Base-by-base conservation (phyloP, 306 rosid species). In the Malus domestica region DNA sequence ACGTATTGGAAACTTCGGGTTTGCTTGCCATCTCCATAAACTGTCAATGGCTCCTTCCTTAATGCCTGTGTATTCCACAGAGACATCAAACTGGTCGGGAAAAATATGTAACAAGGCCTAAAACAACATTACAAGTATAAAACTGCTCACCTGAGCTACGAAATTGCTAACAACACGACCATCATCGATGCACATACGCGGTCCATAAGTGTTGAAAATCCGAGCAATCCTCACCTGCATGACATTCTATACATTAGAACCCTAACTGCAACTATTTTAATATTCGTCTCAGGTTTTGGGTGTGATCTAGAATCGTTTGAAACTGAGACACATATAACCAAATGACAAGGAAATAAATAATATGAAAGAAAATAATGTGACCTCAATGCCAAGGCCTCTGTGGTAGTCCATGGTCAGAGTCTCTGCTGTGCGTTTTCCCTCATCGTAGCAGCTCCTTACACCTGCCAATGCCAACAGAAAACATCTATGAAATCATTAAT, bases 1-100 rank as follows among this genome's bases (percentile, higher is more conserved):
- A 94, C 98, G 82, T 58, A 94, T 82, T 94, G 98, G 82, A 94
- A 94, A 84, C 98, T 94, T 78, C 98, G 81, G 63, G 98, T 94
- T 76, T 91, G 98, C 80, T 94, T 94, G 27, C 97, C 97, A 71
- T 94, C 97, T 1, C 97, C 97, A 81, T 94, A 94, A 77, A 91
- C 98, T n/a, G 98, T 94, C 86, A 94, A 73, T 19, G 98, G 98
- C 45, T 89, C 96, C 84, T 90, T 94, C 85, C 97, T 89, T 67
- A 94, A 77, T 70, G 97, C 98, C 98, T 94, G 79, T 2, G 25
- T 19, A 42, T 23, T 49, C 19, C 20, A 15, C 6, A 40, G 44
- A 15, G 19, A 15, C 55, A 49, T 15, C 55, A 5, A 49, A 49
- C 2, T 49, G 15, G 20, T 8, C 11, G 44, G 44, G 10, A 40